phyloP scores from a whole-genome alignment of 208 protist species.

The Phytomonas serpens region DNA sequence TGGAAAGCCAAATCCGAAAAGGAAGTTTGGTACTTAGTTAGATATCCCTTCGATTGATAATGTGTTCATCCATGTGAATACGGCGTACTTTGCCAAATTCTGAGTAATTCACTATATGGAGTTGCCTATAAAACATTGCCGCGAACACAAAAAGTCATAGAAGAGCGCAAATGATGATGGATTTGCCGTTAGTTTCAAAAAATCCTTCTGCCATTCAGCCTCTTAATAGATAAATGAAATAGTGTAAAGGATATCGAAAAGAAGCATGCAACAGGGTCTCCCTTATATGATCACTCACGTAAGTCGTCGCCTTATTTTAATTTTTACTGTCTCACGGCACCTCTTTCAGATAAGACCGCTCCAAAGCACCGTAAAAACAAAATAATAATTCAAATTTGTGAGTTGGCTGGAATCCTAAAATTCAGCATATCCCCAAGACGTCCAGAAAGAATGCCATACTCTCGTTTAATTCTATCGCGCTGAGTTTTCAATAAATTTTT shows the following conservation, averaged over 20 bases:
- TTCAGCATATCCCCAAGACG: constrained; percentile 46
- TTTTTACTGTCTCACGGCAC: neutral
- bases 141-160: neutral
- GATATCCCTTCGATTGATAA: neutral
- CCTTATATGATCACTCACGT: neutral
- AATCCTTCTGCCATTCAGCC: neutral
- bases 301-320: neutral
- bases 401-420: neutral
- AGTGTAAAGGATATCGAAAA: neutral
- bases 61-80: neutral
- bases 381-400: neutral
- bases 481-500: constrained; percentile 72
- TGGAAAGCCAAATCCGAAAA: neutral
- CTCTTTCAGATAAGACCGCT: neutral
- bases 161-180: neutral
- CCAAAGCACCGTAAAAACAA: neutral
- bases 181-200: neutral
- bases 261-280: neutral
- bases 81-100: neutral
- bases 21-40: neutral
- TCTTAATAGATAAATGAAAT: neutral
- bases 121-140: neutral
- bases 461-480: constrained; percentile 49
- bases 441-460: constrained; percentile 42
- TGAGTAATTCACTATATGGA: neutral